A percentile compares a stretch with the other conserved stretches of the same genome.
Evolutionary conservation across 2,329 filamentous ascomycete species (phyloP).

Genomic region (Verticillium isaacii): DNA sequence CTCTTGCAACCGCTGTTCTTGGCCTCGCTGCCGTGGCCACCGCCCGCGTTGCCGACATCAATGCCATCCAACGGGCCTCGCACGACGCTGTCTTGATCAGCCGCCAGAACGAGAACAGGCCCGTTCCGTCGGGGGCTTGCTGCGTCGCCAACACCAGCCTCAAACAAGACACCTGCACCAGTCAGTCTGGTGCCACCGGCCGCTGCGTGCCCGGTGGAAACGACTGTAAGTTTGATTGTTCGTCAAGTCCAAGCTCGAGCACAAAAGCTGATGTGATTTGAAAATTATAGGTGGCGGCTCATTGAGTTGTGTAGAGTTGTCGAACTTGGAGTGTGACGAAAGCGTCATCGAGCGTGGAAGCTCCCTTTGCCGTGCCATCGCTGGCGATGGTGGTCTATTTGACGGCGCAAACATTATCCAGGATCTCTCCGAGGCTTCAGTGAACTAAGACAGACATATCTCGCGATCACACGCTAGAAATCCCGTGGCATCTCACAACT

Average conservation of each 20-base stretch:
- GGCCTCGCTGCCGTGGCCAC: slow-evolving; percentile 18
- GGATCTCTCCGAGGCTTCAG: slow-evolving; percentile 16
- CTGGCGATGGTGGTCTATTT: slow-evolving; percentile 16
- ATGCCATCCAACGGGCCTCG: slow-evolving; percentile 7
- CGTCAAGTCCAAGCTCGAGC: too few relatives aligned
- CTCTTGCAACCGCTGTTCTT: slow-evolving; percentile 17
- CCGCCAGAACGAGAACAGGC: slow-evolving; percentile 27
- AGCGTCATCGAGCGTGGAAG: slow-evolving; percentile 20
- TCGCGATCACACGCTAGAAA: too few relatives aligned
- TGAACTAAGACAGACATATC: slow-evolving; percentile 14
- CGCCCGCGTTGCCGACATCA: slow-evolving; percentile 5
- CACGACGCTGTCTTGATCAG: slow-evolving; percentile 16
- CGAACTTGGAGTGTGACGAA: slow-evolving; percentile 18
- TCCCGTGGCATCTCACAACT: too few relatives aligned
- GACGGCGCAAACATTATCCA: slow-evolving; percentile 20
- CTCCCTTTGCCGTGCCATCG: slow-evolving; percentile 21
- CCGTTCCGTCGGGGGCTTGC: slow-evolving; percentile 27
- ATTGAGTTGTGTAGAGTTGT: slow-evolving; percentile 20
- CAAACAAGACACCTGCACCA: slow-evolving; percentile 30
- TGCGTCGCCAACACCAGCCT: slow-evolving; percentile 27
- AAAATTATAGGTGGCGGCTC: slow-evolving; percentile 14
- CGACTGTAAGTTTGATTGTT: slow-evolving; percentile 21
- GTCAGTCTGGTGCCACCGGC: slow-evolving; percentile 23
- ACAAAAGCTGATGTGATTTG: background rate
- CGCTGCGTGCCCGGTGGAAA: slow-evolving; percentile 28